phyloP scores from a whole-genome alignment of 2,329 filamentous ascomycete genomes.

The Alternaria alternata region DNA sequence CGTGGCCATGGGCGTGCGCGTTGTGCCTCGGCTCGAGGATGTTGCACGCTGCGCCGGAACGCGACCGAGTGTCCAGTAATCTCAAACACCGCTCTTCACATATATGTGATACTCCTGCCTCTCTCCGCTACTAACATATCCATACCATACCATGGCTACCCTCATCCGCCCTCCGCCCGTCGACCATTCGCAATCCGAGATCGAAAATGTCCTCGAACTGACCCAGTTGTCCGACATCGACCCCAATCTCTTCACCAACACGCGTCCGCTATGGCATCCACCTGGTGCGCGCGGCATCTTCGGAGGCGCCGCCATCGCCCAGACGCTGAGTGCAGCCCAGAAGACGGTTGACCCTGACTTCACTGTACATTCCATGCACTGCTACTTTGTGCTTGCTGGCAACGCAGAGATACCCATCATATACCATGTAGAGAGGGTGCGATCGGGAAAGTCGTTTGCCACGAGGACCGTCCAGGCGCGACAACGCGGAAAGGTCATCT shows the following conservation, averaged over 20 bases:
- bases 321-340: constrained; percentile 87
- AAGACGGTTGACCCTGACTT: constrained; percentile 83
- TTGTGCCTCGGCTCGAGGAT: constrained; percentile 35
- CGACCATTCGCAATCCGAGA: constrained; percentile 76
- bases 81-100: not conserved
- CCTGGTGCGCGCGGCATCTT: constrained; percentile 92
- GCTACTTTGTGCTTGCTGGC: constrained; percentile 96
- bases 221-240: constrained; percentile 80
- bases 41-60: constrained; percentile 13
- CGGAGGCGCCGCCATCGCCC: constrained; percentile 90
- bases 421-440: constrained; percentile 93
- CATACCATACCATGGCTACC: constrained; percentile 56
- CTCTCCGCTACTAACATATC: not conserved
- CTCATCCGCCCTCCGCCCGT: constrained; percentile 78
- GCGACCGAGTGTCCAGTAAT: constrained; percentile 12
- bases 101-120: not conserved
- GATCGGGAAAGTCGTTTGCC: constrained; percentile 87
- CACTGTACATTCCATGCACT: constrained; percentile 94
- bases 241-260: constrained; percentile 93
- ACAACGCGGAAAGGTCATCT: constrained; percentile 87
- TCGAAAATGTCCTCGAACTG: constrained; percentile 90
- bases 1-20: not conserved
- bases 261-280: constrained; percentile 89
- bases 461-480: constrained; percentile 96
- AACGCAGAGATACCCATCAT: constrained; percentile 84